Conservation (phyloP, 2,329 filamentous ascomycete species). For the Zymoseptoria passerinii region DNA sequence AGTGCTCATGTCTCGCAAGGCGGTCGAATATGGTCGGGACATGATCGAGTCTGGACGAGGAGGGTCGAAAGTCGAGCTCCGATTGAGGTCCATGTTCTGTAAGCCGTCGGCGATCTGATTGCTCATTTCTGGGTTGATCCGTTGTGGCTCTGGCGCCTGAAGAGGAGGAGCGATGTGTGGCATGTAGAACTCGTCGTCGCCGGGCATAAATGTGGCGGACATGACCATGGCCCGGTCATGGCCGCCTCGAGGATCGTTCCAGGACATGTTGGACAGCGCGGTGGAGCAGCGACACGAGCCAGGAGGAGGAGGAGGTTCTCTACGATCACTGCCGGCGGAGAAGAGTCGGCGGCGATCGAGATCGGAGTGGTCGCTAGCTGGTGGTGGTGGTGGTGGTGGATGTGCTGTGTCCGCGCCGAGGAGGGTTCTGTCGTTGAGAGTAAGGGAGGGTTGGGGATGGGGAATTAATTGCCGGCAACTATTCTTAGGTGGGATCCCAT, state of each 20-base stretch:
- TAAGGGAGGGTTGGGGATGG: neutral
- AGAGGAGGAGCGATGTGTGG: constrained; percentile 49
- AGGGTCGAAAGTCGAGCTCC: constrained; percentile 15
- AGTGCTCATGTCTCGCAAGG: constrained; percentile 38
- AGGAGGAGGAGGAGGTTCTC: neutral
- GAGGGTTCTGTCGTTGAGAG: neutral
- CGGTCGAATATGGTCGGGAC: constrained; percentile 1
- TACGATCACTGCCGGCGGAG: neutral
- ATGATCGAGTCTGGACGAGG: neutral
- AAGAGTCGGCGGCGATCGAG: neutral
- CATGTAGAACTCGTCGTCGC: constrained; percentile 61
- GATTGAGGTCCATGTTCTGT: constrained; percentile 64
- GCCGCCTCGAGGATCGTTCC: neutral
- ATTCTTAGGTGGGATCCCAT: neutral
- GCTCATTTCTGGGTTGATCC: constrained; percentile 64
- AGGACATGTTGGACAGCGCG: neutral
- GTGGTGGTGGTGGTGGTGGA: neutral
- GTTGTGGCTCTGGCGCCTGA: constrained; percentile 61
- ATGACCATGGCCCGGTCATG: neutral
- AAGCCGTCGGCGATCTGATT: constrained; percentile 95
- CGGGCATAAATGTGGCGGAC: constrained; percentile 58
- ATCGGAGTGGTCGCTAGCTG: neutral
- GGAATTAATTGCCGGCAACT: neutral
- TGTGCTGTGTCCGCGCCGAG: neutral
- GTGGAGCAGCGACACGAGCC: neutral